Evolutionary conservation across 352 stramenopile species (phyloP).

Genomic region (Pythium plurisporium): DNA sequence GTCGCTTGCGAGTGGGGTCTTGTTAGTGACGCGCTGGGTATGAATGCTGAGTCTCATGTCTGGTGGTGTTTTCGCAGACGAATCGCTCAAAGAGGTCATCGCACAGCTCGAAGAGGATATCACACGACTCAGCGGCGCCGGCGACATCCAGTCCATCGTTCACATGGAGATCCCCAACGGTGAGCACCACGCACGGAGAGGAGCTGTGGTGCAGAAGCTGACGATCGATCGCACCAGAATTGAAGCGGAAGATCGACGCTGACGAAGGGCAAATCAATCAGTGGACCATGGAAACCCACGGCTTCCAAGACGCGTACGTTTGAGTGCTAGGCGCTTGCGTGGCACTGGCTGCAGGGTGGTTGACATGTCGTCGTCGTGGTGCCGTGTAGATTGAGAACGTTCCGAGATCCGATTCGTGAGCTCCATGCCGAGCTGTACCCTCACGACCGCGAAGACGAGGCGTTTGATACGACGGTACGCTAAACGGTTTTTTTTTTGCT

Average conservation of each 20-base stretch:
- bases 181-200: slow-evolving; percentile 4
- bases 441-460: slow-evolving; percentile 31
- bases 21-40: background rate
- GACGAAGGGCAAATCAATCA: slow-evolving; percentile 46
- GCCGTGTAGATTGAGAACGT: slow-evolving; percentile 31
- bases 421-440: slow-evolving; percentile 50
- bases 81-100: slow-evolving; percentile 39
- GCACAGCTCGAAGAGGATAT: slow-evolving; percentile 53
- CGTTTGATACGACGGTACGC: slow-evolving; percentile 38
- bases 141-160: slow-evolving; percentile 33
- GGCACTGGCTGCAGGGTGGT: no score
- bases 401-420: slow-evolving; percentile 52
- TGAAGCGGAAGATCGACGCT: slow-evolving; percentile 43
- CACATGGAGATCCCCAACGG: slow-evolving; percentile 42
- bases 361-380: background rate
- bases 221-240: slow-evolving; percentile 23
- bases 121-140: slow-evolving; percentile 38
- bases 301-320: slow-evolving; percentile 48
- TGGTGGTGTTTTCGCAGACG: slow-evolving; percentile 25
- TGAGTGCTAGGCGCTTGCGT: no score
- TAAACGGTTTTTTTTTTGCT: background rate
- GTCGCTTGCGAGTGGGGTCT: slow-evolving; percentile 36
- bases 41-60: background rate
- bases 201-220: background rate
- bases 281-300: slow-evolving; percentile 39